Evolutionary conservation across 2,329 filamentous ascomycete genomes (phyloP), one percentile per base, ranked within the genome.

Genomic region (Botrytis squamosa): DNA sequence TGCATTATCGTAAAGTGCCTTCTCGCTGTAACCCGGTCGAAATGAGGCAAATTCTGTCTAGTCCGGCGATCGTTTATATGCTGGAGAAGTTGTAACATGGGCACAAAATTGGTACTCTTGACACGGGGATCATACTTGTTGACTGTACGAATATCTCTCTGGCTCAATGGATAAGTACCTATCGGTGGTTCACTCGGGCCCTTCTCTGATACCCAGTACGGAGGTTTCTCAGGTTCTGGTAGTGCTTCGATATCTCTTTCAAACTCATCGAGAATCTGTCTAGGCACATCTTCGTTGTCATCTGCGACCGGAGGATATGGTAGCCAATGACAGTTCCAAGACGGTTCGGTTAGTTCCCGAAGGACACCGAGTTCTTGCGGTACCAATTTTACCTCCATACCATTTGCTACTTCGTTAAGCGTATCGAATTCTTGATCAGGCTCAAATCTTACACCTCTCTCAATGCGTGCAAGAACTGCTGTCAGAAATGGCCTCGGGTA

Each of bases 201-300:
- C n/a, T 25, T n/a, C 22, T n/a, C 66, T 57, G 66, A 57, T 33
- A 57, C 60, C 75, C 75, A 77, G 14, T 75, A 64, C 20, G 75
- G 75, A 8, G 74, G 49, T 22, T 63, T 40, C 3, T 62, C 33
- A 25, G 46, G 9, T 25, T 65, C 64, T 55, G 38, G 40, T 14
- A 74, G 22, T 25, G 59, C 71, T 25, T 72, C 62, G 16, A 75
- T 38, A 46, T 75, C 74, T 36, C 70, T 29, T 36, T 75, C 71
- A 49, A 76, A 75, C 29, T 76, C 74, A n/a, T 70, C 25, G 0
- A 75, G 65, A 12, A 63, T 9, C 38, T 70, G 52, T n/a, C 40
- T 46, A 6, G 55, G 68, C 38, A 60, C 14, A 20, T 70, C 68
- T 63, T 36, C 52, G 3, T 44, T 29, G 6, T 25, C 38, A n/a